Evolutionary conservation across 768 basidiomycete genomes (phyloP), one percentile per base, ranked within the genome.

Genomic region (Cyathus striatus): DNA sequence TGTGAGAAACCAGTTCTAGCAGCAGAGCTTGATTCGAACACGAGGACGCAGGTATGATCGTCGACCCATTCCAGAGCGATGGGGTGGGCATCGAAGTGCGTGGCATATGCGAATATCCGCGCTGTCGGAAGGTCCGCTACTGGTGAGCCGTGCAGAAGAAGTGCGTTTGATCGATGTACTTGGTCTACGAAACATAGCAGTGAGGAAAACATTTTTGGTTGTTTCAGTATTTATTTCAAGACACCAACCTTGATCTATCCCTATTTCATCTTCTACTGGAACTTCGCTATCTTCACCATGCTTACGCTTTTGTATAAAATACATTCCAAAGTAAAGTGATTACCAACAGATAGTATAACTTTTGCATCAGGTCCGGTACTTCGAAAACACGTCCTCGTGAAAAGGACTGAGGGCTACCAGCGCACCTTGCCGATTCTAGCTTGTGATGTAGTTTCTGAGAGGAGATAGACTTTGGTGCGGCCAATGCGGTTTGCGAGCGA

Each of bases 1-100:
- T 17, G 54, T 55, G 9, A 65, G 61, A 74, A 71, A 2, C 77
- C 82, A 1, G 63, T 51, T 20, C 74, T 71, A 10, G 87, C 87
- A 10, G 69, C 60, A 26, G 63, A 47, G 40, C 71, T 77, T 27
- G 76, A 72, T 5, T 73, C 62, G 56, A 89, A 92, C 33, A 92
- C 83, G 40, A 91, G 67, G 3, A 92, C 74, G 51, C 87, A 90
- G 20, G 85, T 89, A 18, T 68, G 82, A 63, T 92, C 90, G 58
- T 90, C 81, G 16, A 92, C 74, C 90, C 90, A 92, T 64, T 92
- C 90, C 6, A 92, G 65, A 6, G 75, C 89, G 48, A 88, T 72
- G 0, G 89, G 89, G 16, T 75, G 69, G 1, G 80, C 72, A 37
- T 86, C 83, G 53, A 86, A 89, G 51, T 90, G 83, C 1, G 80